A percentile compares a stretch with the other conserved stretches of the same genome.
These are phyloP conservation scores for Debaryomyces prosopidis DNA, from an alignment of 805 yeast genomes.

Conservation along the genomic window DNA sequence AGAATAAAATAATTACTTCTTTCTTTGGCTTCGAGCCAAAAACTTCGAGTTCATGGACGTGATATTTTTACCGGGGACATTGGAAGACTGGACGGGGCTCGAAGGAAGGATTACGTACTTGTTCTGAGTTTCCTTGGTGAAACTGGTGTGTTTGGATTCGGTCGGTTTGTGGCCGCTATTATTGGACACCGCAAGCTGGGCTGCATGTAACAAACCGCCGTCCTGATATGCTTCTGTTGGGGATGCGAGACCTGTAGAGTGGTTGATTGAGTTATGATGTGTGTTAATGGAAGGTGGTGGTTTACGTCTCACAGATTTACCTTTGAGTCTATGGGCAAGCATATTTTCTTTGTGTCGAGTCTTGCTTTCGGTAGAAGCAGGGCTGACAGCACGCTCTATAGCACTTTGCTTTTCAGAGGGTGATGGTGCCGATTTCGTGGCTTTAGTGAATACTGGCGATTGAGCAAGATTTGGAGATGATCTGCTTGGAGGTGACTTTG, in stretches of 20 bases:
- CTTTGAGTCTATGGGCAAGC: slow-evolving; percentile 15
- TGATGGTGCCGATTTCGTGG: not conserved
- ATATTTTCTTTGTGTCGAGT: slow-evolving; percentile 9
- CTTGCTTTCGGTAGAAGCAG: slow-evolving; percentile 11
- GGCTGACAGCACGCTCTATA: slow-evolving; percentile 1
- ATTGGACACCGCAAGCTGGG: slow-evolving; percentile 42
- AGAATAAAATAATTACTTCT: slow-evolving; percentile 18
- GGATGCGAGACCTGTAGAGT: slow-evolving; percentile 30
- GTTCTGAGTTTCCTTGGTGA: slow-evolving; percentile 27
- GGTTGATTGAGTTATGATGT: slow-evolving; percentile 16
- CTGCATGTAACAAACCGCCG: slow-evolving; percentile 41
- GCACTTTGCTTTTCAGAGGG: slow-evolving; percentile 6
- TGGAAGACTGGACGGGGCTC: not conserved
- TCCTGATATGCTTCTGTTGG: slow-evolving; percentile 14
- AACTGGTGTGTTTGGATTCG: slow-evolving; percentile 35
- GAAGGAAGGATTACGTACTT: not conserved
- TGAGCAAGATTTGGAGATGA: slow-evolving; percentile 22
- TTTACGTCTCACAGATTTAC: slow-evolving; percentile 23
- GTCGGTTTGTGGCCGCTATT: slow-evolving; percentile 21
- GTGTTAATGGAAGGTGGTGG: slow-evolving; percentile 31
- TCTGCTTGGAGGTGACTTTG: not conserved
- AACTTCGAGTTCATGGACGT: slow-evolving; percentile 63
- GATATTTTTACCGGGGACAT: slow-evolving; percentile 22
- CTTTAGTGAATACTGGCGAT: slow-evolving; percentile 20
- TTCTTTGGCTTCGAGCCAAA: slow-evolving; percentile 55